phyloP scores from a whole-genome alignment of 108 stramenopile species.

The Ochromonas danica region DNA sequence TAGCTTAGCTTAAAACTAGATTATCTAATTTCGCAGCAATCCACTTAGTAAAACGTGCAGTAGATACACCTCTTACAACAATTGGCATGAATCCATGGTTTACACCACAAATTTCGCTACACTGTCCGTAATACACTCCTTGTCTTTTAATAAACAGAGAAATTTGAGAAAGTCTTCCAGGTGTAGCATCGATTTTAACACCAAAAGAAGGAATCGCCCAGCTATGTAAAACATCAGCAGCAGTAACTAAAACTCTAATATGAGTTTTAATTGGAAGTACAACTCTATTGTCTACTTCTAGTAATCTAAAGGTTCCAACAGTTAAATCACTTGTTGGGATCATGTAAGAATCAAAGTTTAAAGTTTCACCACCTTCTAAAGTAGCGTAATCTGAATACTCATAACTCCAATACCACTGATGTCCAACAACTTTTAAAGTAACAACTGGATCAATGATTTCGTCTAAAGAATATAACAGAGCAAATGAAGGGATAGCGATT shows the following conservation, averaged over 20 bases:
- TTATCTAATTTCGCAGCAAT: constrained; percentile 30
- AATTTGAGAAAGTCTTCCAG: constrained; percentile 2
- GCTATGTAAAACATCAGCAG: constrained; percentile 41
- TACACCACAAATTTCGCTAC: constrained; percentile 30
- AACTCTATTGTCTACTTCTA: constrained; percentile 45
- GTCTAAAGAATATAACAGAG: constrained; percentile 44
- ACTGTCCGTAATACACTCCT: constrained; percentile 21
- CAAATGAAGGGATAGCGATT: constrained; percentile 44
- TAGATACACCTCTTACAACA: constrained; percentile 28
- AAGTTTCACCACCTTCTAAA: constrained; percentile 36
- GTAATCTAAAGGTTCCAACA: constrained; percentile 34
- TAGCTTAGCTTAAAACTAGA: constrained; percentile 1
- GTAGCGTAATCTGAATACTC: constrained; percentile 43
- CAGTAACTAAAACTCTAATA: constrained; percentile 40
- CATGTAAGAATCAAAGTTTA: constrained; percentile 46
- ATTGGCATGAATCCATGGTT: constrained; percentile 30
- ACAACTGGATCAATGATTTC: constrained; percentile 43
- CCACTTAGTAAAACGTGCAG: background rate
- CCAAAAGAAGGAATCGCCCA: constrained; percentile 43
- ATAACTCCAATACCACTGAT: constrained; percentile 48
- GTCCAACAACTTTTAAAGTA: constrained; percentile 45
- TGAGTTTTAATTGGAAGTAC: constrained; percentile 41
- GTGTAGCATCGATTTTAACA: constrained; percentile 34
- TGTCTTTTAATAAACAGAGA: constrained; percentile 28
- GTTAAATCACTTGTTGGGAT: constrained; percentile 39